Base-by-base conservation (phyloP, 805 yeast species). In the Clavispora asparagi region DNA sequence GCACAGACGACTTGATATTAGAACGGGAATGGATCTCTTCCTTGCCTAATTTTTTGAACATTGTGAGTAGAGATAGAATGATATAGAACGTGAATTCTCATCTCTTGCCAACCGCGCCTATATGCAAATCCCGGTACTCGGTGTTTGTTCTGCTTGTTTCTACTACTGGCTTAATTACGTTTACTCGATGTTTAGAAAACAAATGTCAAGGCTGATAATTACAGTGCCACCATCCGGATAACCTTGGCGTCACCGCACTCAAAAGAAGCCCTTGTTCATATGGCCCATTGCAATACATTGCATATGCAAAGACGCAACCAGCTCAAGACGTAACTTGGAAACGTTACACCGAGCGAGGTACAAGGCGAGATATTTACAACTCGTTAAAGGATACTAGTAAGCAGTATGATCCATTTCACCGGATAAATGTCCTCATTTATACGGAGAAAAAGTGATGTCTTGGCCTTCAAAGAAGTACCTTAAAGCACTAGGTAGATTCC, bases 1-100 rank as follows among this genome's bases (percentile, higher is more conserved):
- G 96, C n/a, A 86, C 91, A 1, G 97, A 91, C 0, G 96, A 87
- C 66, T 91, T 91, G 65, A 91, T 84, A 61, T 92, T 92, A 12
- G 97, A 83, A 53, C 94, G 83, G 8, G 96, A 85, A 57, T 89
- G 95, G 44, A 90, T 78, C 61, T 91, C 97, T 37, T 89, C 96
- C 54, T 80, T 83, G 28, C 88, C 77, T 70, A 90, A 89, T 63
- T 76, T 78, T 61, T 75, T 77, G 57, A 78, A 78, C 82, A 78
- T 77, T 37, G 27, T 17, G 40, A 12, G 19, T 17, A 14, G 1
- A 32, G 38, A 5, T 41, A 13, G 27, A 9, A 8, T 32, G 11
- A 14, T 7, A 27, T 28, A 25, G 14, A n/a, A 4, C 14, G 30
- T 30, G 29, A 31, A 40, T 16, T 33, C 43, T 33, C 39, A 41